Base-by-base conservation (phyloP, 75 land plant species). In the Adiantum capillusveneris region DNA sequence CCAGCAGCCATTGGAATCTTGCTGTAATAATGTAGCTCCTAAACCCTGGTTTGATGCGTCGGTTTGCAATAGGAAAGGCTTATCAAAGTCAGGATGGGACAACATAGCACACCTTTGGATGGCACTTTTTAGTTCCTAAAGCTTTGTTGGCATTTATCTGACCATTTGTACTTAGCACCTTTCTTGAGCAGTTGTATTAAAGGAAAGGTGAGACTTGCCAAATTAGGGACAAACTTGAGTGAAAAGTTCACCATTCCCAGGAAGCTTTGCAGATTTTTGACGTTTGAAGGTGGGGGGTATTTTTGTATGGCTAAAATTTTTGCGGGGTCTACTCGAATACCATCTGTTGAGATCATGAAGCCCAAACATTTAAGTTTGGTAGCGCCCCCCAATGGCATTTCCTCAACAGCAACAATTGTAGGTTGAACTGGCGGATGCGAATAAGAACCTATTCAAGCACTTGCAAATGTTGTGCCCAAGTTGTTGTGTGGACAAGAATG, bases 401-500 rank as follows among this genome's bases (percentile, higher is more conserved):
- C 44, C 21, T 31, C n/a, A n/a, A n/a, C 29, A 22, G 6, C 18
- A 31, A 12, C 16, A 3, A 2, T 30, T 46, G 24, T 9, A 58
- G 21, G 19, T 25, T 46, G 16, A 43, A 2, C n/a, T 44, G 12
- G 0, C 22, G n/a, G 0, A 50, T 18, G 1, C n/a, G 18, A 20
- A 16, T 22, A 6, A 51, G 48, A 9, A 63, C 54, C 14, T 49
- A 1, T 11, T 20, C 19, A 11, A 64, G 16, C 2, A 26, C 26
- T 13, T 39, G 11, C 14, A 64, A 11, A 19, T 64, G 66, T 54
- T 31, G 20, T 54, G 2, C 3, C 44, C 1, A n/a, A 11, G 57
- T 22, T 37, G 0, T 11, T 36, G 44, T 64, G 54, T 54, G 53
- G 22, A 42, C 54, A 6, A 64, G 48, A 14, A 64, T 64, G 25